Evolutionary conservation across 495 filamentous ascomycete species (phyloP), one percentile per base, ranked within the genome.

Genomic region (Daldinia decipiens): DNA sequence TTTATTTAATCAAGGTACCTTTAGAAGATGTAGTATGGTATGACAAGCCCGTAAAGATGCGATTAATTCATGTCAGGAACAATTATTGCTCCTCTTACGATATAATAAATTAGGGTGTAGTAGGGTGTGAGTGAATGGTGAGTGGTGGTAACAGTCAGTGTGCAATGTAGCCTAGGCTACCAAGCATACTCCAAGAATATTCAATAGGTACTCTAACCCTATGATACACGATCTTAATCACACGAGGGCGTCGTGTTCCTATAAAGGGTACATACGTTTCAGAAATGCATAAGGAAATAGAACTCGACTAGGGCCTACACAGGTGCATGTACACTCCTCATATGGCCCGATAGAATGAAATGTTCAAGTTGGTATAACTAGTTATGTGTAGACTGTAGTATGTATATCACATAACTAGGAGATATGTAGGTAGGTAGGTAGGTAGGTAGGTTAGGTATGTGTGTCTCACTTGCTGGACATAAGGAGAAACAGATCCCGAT

Each of bases 401-500:
- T 24, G n/a, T 12, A 8, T 26, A 27, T 4, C 27, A 27, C 27
- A 27, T 12, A 8, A n/a, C n/a, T 26, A 29, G 27, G 27, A 29
- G 27, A 5, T 29, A 29, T 29, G 27, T 29, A 29, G 0, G 27
- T 29, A 29, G 3, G 26, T 27, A 27, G 1, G 26, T 29, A 29
- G 8, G 27, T 29, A 29, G 0, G 27, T 29, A 29, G 3, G 26
- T 27, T 29, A 29, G 8, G 29, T 32, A 55, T 55, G 52, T 36
- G 38, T 57, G 53, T 57, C 53, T 57, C 53, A 38, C 53, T 57
- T 11, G 31, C 53, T 38, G 19, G 53, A n/a, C 53, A 21, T 36
- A 36, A 38, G n/a, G 53, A 57, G 53, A 57, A 53, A 53, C 26
- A 29, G 12, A 6, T 51, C 45, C 45, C 19, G 12, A 21, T 12